Evolutionary conservation across 352 stramenopile species (phyloP).

Genomic region (Globisporangium lucens): DNA sequence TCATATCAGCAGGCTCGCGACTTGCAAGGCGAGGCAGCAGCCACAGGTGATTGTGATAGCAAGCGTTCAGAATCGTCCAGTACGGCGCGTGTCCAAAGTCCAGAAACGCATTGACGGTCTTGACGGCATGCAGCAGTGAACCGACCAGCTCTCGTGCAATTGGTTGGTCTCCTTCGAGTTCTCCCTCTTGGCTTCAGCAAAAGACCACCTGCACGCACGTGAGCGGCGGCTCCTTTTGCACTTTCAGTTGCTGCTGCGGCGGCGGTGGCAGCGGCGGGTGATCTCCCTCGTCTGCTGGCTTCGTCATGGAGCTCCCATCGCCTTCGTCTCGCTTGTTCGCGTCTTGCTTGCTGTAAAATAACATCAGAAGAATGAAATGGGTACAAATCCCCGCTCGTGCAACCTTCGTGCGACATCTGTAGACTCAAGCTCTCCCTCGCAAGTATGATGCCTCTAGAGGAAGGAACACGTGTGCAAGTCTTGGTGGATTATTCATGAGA

Average conservation of each 20-base stretch:
- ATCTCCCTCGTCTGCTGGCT: neutral
- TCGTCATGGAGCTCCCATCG: neutral
- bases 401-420: neutral
- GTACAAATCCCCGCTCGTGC: neutral
- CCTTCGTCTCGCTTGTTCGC: neutral
- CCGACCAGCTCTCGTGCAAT: neutral
- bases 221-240: neutral
- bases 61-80: neutral
- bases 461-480: neutral
- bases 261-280: neutral
- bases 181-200: neutral
- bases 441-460: too few species aligned
- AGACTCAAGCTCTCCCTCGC: too few species aligned
- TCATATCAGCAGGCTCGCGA: neutral
- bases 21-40: neutral
- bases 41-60: neutral
- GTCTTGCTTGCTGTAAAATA: neutral
- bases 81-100: neutral
- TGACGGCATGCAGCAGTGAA: neutral
- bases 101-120: slow-evolving; percentile 2
- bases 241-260: neutral
- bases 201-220: neutral
- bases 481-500: neutral
- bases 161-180: neutral
- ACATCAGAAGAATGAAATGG: neutral